These are phyloP conservation scores for Cercospora sesami DNA, from an alignment of 2,329 filamentous ascomycete species.

Conservation along the genomic window DNA sequence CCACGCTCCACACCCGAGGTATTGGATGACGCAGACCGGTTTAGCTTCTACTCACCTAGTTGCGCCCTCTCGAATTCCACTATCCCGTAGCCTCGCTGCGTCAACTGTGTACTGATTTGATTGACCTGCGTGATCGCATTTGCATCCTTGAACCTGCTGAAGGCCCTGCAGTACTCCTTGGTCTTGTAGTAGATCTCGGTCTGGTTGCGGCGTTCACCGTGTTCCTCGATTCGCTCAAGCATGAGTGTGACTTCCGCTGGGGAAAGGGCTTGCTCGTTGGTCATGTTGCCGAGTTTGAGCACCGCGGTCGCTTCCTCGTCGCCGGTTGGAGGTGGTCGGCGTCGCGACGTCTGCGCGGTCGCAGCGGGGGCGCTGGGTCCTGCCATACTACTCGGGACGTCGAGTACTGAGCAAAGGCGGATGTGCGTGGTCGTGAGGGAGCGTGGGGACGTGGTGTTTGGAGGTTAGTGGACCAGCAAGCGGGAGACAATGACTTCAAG, in stretches of 20 bases:
- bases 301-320: constrained; percentile 84
- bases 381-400: constrained; percentile 30
- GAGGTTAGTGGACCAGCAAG: neutral
- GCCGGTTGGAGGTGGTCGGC: constrained; percentile 67
- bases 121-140: constrained; percentile 85
- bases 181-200: constrained; percentile 40
- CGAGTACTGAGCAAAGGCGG: neutral
- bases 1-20: neutral
- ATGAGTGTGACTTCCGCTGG: constrained; percentile 89
- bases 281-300: constrained; percentile 89
- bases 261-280: constrained; percentile 85
- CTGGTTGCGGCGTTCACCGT: constrained; percentile 55
- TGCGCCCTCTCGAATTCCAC: constrained; percentile 90
- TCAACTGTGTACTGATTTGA: constrained; percentile 57
- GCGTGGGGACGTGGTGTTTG: neutral
- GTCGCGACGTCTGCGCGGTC: constrained; percentile 48
- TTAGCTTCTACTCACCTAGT: constrained; percentile 62
- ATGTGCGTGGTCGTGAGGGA: neutral
- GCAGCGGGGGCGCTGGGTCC: constrained; percentile 24
- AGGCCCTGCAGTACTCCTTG: constrained; percentile 73
- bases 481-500: neutral
- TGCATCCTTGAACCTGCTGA: constrained; percentile 92
- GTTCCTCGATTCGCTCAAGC: constrained; percentile 72
- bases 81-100: constrained; percentile 28
- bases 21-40: neutral